Evolutionary conservation across 139 green algal species (phyloP), one percentile per base, ranked within the genome.

Genomic region (Tetradesmus obliquus): DNA sequence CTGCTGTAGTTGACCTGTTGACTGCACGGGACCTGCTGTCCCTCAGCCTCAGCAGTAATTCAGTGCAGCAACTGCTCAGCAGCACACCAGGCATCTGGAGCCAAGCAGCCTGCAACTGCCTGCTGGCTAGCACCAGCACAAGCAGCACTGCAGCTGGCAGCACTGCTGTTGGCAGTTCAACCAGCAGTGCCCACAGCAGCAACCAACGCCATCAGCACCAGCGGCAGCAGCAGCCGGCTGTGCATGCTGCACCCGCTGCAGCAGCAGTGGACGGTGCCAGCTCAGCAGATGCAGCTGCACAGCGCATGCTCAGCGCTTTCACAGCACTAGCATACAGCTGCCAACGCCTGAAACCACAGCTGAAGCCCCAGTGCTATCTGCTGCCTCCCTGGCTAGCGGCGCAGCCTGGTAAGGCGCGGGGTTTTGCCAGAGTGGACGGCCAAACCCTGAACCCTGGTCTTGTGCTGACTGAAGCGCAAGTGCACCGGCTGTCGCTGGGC

Each of bases 1-100:
- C 94, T 54, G 86, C 94, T 95, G 6, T 94, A 58, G 80, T 88
- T 69, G 82, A 88, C 92, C 24, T 90, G 80, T 83, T 94, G 81
- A 22, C 72, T 55, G 9, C 62, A 8, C 45, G 62, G 17, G 84
- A 89, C 45, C 5, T 89, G 9, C 1, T 89, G 1, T 66, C 62
- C 60, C 84, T 89, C 19, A 62, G 60, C 51, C 17, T 81, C 6
- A 66, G 58, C 51, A 82, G 84, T 62, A 89, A 60, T 2, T 5
- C 62, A 32, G 15, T 89, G 2, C 13, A 51, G 32, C 13, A 45
- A 2, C 32, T 80, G 17, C 32, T 81, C 2, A 60, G 19, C 24
- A 81, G 84, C 15, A 60, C 51, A 51, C 60, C 84, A 60, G 84
- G 84, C 62, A 53, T 80, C n/a, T 89, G 84, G 84, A 24, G 12